A percentile compares a stretch with the other conserved stretches of the same genome.
Conservation (phyloP, 306 rosid genomes). For the Macrotyloma uniflorum region DNA sequence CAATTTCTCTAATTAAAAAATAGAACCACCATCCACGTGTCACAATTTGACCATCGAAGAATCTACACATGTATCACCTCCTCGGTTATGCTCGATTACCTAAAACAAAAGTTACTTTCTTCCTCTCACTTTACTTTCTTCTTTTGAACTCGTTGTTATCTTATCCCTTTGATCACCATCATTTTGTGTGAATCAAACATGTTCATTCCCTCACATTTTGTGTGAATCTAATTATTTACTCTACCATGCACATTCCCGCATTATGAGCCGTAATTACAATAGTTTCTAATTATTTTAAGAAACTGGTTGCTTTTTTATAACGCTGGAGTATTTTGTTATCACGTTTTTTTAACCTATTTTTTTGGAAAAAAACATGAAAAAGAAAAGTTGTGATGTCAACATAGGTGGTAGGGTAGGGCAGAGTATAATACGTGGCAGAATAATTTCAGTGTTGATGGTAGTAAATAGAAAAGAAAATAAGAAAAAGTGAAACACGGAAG, state of each 20-base stretch:
- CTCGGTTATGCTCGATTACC: neutral
- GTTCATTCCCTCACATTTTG: neutral
- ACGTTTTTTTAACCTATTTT: neutral
- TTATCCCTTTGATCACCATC: neutral
- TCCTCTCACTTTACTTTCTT: neutral
- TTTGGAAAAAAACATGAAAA: neutral
- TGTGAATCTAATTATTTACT: neutral
- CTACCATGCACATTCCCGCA: neutral
- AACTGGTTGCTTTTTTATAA: neutral
- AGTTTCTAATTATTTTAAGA: neutral
- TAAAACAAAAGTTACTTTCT: neutral
- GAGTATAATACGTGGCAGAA: neutral
- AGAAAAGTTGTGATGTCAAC: neutral
- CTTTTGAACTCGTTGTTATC: neutral
- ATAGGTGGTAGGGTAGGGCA: neutral
- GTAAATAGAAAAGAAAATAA: neutral
- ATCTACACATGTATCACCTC: conserved; percentile 28
- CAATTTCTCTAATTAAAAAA: neutral
- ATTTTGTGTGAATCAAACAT: neutral
- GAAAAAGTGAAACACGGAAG: conserved; percentile 11
- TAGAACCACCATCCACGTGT: conserved; percentile 22
- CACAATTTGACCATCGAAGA: neutral
- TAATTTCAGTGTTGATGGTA: neutral
- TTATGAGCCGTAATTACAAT: neutral
- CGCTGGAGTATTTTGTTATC: neutral